Base-by-base conservation (phyloP, 2,329 filamentous ascomycete species). In the Fusarium tjaetaba region DNA sequence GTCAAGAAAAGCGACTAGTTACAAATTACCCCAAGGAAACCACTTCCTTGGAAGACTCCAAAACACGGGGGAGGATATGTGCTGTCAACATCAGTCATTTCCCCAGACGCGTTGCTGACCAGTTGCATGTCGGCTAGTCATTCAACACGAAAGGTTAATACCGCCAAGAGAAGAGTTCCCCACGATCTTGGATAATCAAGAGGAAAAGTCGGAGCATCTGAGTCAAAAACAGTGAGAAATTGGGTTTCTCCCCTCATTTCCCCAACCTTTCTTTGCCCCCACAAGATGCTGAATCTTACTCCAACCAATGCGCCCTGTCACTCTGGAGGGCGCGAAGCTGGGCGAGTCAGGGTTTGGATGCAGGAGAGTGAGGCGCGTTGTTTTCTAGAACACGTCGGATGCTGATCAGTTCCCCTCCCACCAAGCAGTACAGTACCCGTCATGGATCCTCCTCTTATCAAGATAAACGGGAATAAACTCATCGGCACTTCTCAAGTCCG, bases 201-300 rank as follows among this genome's bases (percentile, higher is more conserved):
- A 70, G 43, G 68, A 70, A 71, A 70, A 70, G 18, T 43, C 67
- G 67, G 66, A 70, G 66, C 52, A 48, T 48, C 52, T 38, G 53
- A 59, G 62, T 49, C 20, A 53, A 67, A 41, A 58, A 38, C 55
- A 42, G 64, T 62, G 42, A 68, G 65, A 34, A 60, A 18, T 13
- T 36, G 20, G 18, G 42, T 51, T 53, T 45, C 20, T 61, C 70
- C 70, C 69, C 70, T 72, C 69, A 65, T 65, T 72, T 65, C 70
- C 70, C 70, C 69, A 71, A 72, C 57, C 60, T 53, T 30, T 5
- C 16, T 16, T 9, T 49, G 13, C 32, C 69, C 64, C 70, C 70
- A 73, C 70, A 69, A 64, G 39, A 62, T 59, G 15, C 53, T 52
- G 9, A 42, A 34, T 38, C 39, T 43, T 65, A 41, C 39, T 60